Evolutionary conservation across 495 filamentous ascomycete species (phyloP), one percentile per base, ranked within the genome.

Genomic region (Cercophora samala): DNA sequence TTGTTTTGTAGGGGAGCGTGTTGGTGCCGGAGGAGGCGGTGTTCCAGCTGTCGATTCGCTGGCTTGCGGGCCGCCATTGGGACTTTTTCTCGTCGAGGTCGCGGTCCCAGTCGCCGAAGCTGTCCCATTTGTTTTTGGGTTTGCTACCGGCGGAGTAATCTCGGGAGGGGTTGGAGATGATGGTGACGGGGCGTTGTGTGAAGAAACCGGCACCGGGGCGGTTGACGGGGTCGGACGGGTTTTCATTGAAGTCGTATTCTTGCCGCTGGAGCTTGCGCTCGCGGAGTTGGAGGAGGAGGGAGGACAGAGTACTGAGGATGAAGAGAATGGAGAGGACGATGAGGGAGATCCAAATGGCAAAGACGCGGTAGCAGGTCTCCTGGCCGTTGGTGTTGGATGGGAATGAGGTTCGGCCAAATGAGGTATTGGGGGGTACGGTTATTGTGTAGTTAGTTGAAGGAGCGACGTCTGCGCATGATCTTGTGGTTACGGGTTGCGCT

Each of bases 401-500:
- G 56, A 69, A 60, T 9, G n/a, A 60, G 5, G 66, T 55, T 19
- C 24, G 24, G 21, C 64, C 64, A n/a, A 64, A 67, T 15, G 19
- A 19, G 5, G 62, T 59, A 6, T 26, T 46, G 0, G 29, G n/a
- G 8, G 55, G 26, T 18, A 52, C 52, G 19, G 32, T 23, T 15
- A 63, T 13, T 3, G 32, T 42, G 26, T 46, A 58, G 25, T 13
- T 51, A n/a, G 21, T 18, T 24, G 58, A 25, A 24, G 21, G 19
- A 60, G 58, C 0, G 0, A 68, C 51, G 4, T 46, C 46, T 1
- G 63, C 51, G 37, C 67, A 69, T 4, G 22, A n/a, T 1, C n/a
- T 21, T 18, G 19, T 26, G 0, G 63, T 55, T n/a, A 69, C 11
- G n/a, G 93, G 93, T 69, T 88, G 89, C 67, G 92, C 93, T 63